Evolutionary conservation across 148 eudicot species (phyloP).

Genomic region (Cornus suecica): DNA sequence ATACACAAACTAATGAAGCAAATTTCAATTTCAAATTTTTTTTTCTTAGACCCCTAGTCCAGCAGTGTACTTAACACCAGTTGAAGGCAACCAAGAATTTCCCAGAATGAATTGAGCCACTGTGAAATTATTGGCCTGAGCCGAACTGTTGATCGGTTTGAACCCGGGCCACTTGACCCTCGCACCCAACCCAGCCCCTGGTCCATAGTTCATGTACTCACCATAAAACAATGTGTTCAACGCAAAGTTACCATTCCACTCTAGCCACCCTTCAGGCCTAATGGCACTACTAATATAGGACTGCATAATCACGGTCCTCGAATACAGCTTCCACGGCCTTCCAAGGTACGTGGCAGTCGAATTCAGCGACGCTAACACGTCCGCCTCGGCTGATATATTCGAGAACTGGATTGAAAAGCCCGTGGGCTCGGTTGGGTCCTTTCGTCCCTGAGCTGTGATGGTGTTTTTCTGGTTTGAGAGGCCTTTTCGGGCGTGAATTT

Average conservation of each 20-base stretch:
- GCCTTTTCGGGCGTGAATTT: conserved; percentile 61
- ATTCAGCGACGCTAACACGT: conserved; percentile 23
- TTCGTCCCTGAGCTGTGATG: conserved; percentile 84
- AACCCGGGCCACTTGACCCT: conserved; percentile 78
- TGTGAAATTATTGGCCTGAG: conserved; percentile 50
- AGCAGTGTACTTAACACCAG: conserved; percentile 53
- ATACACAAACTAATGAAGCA: too few species aligned
- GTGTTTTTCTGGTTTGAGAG: conserved; percentile 81
- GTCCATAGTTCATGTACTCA: conserved; percentile 71
- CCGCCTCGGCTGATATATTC: conserved; percentile 58
- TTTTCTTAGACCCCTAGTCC: conserved; percentile 24
- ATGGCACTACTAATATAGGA: conserved; percentile 51
- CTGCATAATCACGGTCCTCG: conserved; percentile 70
- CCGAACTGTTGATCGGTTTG: conserved; percentile 47
- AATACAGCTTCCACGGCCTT: conserved; percentile 77
- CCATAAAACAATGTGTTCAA: conserved; percentile 67
- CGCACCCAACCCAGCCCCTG: conserved; percentile 48
- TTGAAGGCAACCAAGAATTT: conserved; percentile 73
- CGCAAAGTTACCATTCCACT: conserved; percentile 63
- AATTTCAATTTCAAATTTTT: too few species aligned
- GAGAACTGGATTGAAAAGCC: conserved; percentile 80
- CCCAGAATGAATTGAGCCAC: conserved; percentile 72
- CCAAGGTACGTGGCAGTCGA: conserved; percentile 63
- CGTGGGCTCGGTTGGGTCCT: conserved; percentile 47
- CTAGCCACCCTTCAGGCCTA: conserved; percentile 79